These are phyloP conservation scores for Talaromyces sp. DNA, from an alignment of 2,329 filamentous ascomycete species.

Conservation along the genomic window DNA sequence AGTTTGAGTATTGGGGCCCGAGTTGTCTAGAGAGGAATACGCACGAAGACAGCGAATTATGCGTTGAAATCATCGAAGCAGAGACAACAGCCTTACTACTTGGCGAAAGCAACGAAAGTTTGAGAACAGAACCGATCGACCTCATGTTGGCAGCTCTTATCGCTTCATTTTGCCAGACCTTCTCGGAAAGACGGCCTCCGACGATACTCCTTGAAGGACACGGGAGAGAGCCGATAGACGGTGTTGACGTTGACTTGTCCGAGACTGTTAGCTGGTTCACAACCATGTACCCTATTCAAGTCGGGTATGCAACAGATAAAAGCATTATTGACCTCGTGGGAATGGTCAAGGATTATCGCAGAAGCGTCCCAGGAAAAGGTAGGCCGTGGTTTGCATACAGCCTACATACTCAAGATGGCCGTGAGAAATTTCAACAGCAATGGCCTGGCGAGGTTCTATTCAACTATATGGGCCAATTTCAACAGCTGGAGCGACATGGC, in stretches of 20 bases:
- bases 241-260: not conserved
- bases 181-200: not conserved
- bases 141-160: conserved; percentile 1
- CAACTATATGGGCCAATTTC: conserved; percentile 2
- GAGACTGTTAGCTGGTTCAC: conserved; percentile 2
- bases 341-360: not conserved
- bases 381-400: not conserved
- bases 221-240: not conserved
- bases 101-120: not conserved
- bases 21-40: not conserved
- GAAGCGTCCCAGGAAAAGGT: not conserved
- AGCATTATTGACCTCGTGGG: not conserved
- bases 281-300: not conserved
- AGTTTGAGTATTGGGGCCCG: not conserved
- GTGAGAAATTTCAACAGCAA: not conserved
- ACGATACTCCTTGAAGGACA: not conserved
- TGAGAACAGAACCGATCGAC: conserved; percentile 1
- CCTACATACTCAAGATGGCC: not conserved
- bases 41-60: not conserved
- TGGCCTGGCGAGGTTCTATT: not conserved
- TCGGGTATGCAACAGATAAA: not conserved
- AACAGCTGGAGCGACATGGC: conserved; percentile 30
- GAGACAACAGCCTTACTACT: conserved; percentile 20
- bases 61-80: conserved; percentile 14
- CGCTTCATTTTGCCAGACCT: not conserved